Percentiles rank a stretch among this genome's conserved stretches.
phyloP scores from a whole-genome alignment of 225 moss, liverwort and hornwort species.

The Asterella californica region DNA sequence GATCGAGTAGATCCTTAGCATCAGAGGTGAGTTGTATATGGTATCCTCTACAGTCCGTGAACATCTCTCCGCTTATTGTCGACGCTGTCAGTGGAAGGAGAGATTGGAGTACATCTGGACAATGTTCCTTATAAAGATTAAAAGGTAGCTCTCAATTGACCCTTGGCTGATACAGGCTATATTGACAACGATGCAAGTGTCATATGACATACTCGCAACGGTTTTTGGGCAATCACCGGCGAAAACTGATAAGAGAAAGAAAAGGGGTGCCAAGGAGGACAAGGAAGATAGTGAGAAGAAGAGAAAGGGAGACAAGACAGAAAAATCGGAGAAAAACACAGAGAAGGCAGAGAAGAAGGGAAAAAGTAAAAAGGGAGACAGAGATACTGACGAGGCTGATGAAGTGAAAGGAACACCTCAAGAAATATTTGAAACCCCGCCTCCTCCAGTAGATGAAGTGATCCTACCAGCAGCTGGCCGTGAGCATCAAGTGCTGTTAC shows the following conservation, averaged over 20 bases:
- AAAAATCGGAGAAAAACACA: conserved; percentile 13
- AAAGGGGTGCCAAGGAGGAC: conserved; percentile 20
- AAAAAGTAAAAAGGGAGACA: conserved; percentile 29
- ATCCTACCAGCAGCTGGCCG: conserved; percentile 56
- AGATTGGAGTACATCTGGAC: too few species aligned
- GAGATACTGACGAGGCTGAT: conserved; percentile 16
- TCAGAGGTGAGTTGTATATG: too few species aligned
- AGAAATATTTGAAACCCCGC: conserved; percentile 45
- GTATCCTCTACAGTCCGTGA: too few species aligned
- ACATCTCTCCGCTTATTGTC: too few species aligned
- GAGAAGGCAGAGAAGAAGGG: conserved; percentile 12
- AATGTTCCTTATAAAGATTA: too few species aligned
- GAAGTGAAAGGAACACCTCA: conserved; percentile 30
- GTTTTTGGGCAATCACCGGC: conserved; percentile 49
- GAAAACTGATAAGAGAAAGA: conserved; percentile 27
- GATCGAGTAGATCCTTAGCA: too few species aligned
- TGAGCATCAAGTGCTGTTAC: conserved; percentile 73
- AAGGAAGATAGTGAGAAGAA: conserved; percentile 22
- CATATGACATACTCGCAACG: conserved; percentile 52
- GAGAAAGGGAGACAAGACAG: conserved; percentile 6
- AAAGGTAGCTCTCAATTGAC: neutral
- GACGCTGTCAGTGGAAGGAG: too few species aligned
- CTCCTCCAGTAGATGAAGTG: conserved; percentile 37
- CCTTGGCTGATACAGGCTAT: conserved; percentile 39
- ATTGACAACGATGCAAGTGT: conserved; percentile 53